A percentile compares a stretch with the other conserved stretches of the same genome.
Conservation (phyloP, 805 yeast species). For the Spathaspora sp. region DNA sequence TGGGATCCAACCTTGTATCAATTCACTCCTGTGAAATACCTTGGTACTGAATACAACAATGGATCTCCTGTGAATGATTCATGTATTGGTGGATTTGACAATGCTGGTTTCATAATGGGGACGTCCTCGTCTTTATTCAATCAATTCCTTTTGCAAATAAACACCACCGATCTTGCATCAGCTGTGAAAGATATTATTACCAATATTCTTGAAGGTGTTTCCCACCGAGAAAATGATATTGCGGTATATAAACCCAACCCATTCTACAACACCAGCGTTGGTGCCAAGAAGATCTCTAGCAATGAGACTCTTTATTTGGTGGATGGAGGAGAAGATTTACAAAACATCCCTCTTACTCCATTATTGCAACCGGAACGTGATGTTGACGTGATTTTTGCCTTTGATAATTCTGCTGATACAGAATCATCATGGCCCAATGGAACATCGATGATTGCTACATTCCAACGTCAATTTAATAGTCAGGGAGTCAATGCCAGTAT, state of each 20-base stretch:
- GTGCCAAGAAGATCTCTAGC: conserved; percentile 12
- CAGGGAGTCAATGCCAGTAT: conserved; percentile 54
- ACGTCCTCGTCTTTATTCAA: conserved; percentile 37
- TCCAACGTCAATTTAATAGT: conserved; percentile 27
- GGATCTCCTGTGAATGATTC: conserved; percentile 13
- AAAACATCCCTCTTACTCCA: conserved; percentile 39
- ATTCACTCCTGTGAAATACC: conserved; percentile 26
- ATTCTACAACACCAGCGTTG: conserved; percentile 24
- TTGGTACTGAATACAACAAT: conserved; percentile 24
- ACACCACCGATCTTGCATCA: conserved; percentile 14
- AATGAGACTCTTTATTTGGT: conserved; percentile 33
- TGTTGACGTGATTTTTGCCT: conserved; percentile 41
- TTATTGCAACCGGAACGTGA: conserved; percentile 32
- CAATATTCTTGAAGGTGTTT: conserved; percentile 20
- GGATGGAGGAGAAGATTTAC: conserved; percentile 44
- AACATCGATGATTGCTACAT: conserved; percentile 33
- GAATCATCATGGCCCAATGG: conserved; percentile 40
- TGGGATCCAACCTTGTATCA: conserved; percentile 38
- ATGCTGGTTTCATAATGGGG: conserved; percentile 38
- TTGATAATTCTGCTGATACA: conserved; percentile 41
- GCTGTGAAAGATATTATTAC: conserved; percentile 21
- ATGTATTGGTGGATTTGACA: conserved; percentile 30
- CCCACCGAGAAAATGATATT: conserved; percentile 27
- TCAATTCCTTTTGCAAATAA: conserved; percentile 24
- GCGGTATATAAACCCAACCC: conserved; percentile 42